Conservation (phyloP, 2,329 filamentous ascomycete species). For the Gliomastix tumulicola region DNA sequence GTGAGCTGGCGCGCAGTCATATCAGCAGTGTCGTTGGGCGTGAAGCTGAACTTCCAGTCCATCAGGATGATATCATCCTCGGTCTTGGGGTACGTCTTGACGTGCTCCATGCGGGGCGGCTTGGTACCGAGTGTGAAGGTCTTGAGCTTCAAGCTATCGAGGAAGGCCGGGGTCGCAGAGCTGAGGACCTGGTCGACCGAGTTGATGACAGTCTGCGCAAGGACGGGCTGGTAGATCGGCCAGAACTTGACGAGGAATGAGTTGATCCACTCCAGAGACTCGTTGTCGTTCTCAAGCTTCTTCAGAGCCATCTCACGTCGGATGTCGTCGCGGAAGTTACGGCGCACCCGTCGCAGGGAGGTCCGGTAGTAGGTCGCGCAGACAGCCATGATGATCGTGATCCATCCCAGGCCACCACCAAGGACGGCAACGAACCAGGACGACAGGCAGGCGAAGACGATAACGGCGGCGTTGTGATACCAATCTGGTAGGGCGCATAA, state of each 20-base stretch:
- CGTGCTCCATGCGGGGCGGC: conserved; percentile 91
- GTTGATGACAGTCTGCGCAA: conserved; percentile 86
- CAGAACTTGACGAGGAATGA: conserved; percentile 98
- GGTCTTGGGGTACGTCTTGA: conserved; percentile 94
- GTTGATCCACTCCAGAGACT: conserved; percentile 98
- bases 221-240: conserved; percentile 94
- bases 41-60: conserved; percentile 99
- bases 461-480: conserved; percentile 96
- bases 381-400: conserved; percentile 85
- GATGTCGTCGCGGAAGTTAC: conserved; percentile 94
- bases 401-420: conserved; percentile 87
- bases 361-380: conserved; percentile 97
- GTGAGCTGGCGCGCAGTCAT: conserved; percentile 85
- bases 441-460: conserved; percentile 82
- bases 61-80: conserved; percentile 95
- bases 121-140: conserved; percentile 93
- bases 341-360: conserved; percentile 83
- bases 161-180: conserved; percentile 81
- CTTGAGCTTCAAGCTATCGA: conserved; percentile 90
- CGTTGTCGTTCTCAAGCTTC: conserved; percentile 80
- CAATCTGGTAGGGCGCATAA: conserved; percentile 61
- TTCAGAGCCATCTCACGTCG: conserved; percentile 82
- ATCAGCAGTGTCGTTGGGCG: conserved; percentile 86
- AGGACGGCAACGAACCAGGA: conserved; percentile 88
- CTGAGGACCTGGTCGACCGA: conserved; percentile 95